These are phyloP conservation scores for Coffea canephora DNA, from an alignment of 257 asterid genomes.

Conservation along the genomic window DNA sequence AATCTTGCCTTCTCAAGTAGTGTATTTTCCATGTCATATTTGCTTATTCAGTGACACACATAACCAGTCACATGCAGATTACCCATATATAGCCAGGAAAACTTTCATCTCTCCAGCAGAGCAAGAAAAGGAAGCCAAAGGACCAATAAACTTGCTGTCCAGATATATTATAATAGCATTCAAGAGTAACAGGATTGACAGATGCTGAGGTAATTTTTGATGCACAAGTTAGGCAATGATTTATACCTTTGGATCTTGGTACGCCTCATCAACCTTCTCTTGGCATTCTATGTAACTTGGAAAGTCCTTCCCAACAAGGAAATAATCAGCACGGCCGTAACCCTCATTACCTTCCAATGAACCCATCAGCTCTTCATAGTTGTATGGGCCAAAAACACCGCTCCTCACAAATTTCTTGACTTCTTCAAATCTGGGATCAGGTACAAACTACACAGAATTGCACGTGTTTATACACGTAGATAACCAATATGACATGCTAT, in stretches of 20 bases:
- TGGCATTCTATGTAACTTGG: conserved; percentile 88
- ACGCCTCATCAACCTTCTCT: conserved; percentile 79
- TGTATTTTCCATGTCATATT: too few species aligned
- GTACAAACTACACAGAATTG: conserved; percentile 48
- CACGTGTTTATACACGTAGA: not conserved
- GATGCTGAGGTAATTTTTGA: not conserved
- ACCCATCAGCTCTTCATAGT: conserved; percentile 63
- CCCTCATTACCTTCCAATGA: conserved; percentile 90
- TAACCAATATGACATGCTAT: too few species aligned
- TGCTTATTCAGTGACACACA: not conserved
- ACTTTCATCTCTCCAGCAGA: not conserved
- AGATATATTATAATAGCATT: too few species aligned
- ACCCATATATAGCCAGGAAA: not conserved
- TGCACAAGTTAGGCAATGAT: not conserved
- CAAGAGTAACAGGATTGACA: not conserved
- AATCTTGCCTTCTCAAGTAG: not conserved
- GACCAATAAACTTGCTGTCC: not conserved
- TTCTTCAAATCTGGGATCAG: conserved; percentile 70
- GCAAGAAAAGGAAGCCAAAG: not conserved
- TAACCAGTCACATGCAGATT: not conserved
- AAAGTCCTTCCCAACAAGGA: conserved; percentile 88
- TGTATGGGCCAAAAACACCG: conserved; percentile 64
- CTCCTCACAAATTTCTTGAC: conserved; percentile 57
- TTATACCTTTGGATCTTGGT: conserved; percentile 55
- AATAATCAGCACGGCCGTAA: conserved; percentile 74